Evolutionary conservation across 805 yeast species (phyloP), one percentile per base, ranked within the genome.

Genomic region (Hanseniaspora clermontiae): DNA sequence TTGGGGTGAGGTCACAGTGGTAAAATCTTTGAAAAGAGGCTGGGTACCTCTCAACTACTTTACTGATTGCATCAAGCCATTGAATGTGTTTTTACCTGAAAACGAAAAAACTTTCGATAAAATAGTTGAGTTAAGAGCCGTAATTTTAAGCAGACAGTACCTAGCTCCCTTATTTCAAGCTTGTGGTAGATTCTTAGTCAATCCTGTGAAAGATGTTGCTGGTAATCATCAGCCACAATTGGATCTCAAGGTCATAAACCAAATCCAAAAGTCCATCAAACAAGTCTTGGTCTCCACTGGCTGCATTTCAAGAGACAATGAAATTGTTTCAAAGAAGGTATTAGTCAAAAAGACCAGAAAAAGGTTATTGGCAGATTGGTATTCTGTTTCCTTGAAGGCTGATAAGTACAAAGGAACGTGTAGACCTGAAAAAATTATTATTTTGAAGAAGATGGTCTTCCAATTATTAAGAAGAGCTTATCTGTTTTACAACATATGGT

Each of bases 31-130:
- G 52, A 75, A 76, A 62, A 70, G 88, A 60, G 95, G 95, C 17
- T 86, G 95, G 95, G 87, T 85, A 17, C 95, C 95, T 3, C 82
- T 86, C 76, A 86, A 85, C 64, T 86, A 83, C 68, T 86, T 85
- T 63, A 70, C 81, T 5, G 74, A 72, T 58, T 65, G 71, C 4
- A 63, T 80, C 4, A 68, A 66, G 11, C 65, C 67, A 11, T 63
- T 60, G 3, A 49, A 50, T 19, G 42, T 40, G 10, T 56, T 56
- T 17, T 20, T 56, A 24, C 58, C 58, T 14, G 37, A 29, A 32
- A 17, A 40, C 24, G 46, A 50, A 11, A 24, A 15, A 7, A 12
- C 31, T 3, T 52, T 59, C 55, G 57, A 15, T 59, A 59, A 17
- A 56, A 57, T 20, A 57, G 45, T 42, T 6, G 31, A 29, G 36